Base-by-base conservation (phyloP, 345 rosid species). In the Salix purpurea region DNA sequence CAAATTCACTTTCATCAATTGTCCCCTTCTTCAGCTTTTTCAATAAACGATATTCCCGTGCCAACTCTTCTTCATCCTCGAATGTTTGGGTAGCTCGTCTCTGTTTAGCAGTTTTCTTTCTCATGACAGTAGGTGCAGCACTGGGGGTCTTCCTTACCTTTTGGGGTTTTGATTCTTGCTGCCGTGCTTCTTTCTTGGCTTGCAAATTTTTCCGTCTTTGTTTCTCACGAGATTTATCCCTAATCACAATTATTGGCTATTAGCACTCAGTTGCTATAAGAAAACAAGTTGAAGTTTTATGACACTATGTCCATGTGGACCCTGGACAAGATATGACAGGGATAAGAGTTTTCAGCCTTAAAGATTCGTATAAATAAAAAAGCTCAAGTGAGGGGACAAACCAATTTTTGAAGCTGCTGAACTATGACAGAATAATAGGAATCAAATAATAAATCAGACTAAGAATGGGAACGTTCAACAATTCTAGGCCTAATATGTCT, bases 201-300 rank as follows among this genome's bases (percentile, higher is more conserved):
- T 32, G 87, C 87, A 92, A 73, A 82, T 90, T 91, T 86, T 86
- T 87, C 79, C 78, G 78, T 74, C 99, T 89, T 81, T 93, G 97
- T 71, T 88, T 96, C 91, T 96, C 94, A 56, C 99, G 89, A 76
- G 78, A 81, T 83, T 87, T 96, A 69, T 96, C 97, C 94, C 97
- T 91, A 56, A 65, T 76, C 23, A 73, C 61, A 67, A 75, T 79
- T 61, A 73, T 69, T 48, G 71, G 62, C 65, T 19, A 48, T 74
- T 37, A 79, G 13, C 26, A 70, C 3, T 37, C 15, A 8, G n/a
- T 26, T 0, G 56, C 26, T n/a, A 21, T 34, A 37, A 64, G 44
- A 40, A 61, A 42, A 40, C 9, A n/a, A 73, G 46, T 39, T 34
- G 12, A 67, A 19, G 13, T 37, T 36, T 32, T 32, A 26, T 36